Percentiles rank a stretch among this genome's conserved stretches.
Evolutionary conservation across 2,329 filamentous ascomycete species (phyloP).

Genomic region (Akanthomyces dipterigenus): DNA sequence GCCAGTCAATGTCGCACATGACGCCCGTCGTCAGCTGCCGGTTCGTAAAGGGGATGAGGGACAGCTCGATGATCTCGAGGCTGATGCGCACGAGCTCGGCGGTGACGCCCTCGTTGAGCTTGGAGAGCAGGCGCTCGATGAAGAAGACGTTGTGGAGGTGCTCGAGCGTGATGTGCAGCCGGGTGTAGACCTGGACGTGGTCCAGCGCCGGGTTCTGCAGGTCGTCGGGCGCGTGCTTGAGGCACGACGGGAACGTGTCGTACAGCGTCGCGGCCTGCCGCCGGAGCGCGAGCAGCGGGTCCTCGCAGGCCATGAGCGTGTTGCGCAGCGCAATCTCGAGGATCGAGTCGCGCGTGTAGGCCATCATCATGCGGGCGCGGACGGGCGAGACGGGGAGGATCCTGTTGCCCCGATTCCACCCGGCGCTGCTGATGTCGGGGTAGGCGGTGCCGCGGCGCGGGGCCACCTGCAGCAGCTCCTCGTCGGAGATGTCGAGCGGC

Average conservation of each 20-base stretch:
- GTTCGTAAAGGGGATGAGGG: constrained; percentile 40
- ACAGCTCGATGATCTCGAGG: constrained; percentile 39
- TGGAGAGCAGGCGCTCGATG: constrained; percentile 47
- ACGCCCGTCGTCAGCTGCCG: constrained; percentile 33
- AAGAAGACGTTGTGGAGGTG: constrained; percentile 52
- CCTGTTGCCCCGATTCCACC: constrained; percentile 30
- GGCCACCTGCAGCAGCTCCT: constrained; percentile 26
- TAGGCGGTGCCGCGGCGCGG: constrained; percentile 16
- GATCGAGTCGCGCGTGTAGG: constrained; percentile 21
- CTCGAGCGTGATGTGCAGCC: constrained; percentile 40
- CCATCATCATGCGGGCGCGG: constrained; percentile 20
- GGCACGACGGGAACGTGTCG: constrained; percentile 40
- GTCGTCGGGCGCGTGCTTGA: constrained; percentile 43
- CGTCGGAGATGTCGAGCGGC: constrained; percentile 32
- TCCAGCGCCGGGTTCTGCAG: constrained; percentile 38
- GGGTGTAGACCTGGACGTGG: constrained; percentile 31
- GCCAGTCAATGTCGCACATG: constrained; percentile 37
- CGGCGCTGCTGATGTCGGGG: constrained; percentile 25
- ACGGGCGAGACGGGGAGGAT: constrained; percentile 26
- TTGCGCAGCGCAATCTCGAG: constrained; percentile 25
- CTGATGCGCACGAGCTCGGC: constrained; percentile 35
- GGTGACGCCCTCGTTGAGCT: constrained; percentile 28
- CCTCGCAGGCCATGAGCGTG: constrained; percentile 28
- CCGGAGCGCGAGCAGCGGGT: constrained; percentile 38
- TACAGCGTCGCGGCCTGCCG: constrained; percentile 38